A percentile compares a stretch with the other conserved stretches of the same genome.
These are phyloP conservation scores for Phytopythium cucurbitacearum DNA, from an alignment of 352 stramenopile genomes.

Conservation along the genomic window DNA sequence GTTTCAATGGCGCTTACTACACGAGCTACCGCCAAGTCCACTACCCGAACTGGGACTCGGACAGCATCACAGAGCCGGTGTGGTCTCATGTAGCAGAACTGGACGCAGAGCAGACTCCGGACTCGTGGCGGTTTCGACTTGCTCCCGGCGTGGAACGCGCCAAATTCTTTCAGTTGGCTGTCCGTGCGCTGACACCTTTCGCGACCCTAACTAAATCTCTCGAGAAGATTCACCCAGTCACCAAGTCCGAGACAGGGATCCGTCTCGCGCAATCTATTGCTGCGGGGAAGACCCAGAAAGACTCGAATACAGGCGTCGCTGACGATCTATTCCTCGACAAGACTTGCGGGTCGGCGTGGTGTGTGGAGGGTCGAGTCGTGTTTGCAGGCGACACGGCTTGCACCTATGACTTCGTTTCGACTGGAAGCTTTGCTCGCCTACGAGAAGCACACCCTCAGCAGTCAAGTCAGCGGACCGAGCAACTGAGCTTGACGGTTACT, in stretches of 20 bases:
- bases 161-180: conserved; percentile 48
- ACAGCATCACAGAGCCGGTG: neutral
- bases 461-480: neutral
- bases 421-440: conserved; percentile 38
- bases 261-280: conserved; percentile 44
- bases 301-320: conserved; percentile 4
- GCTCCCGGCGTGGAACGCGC: conserved; percentile 42
- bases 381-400: conserved; percentile 42
- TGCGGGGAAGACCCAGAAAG: conserved; percentile 21
- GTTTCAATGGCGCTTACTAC: conserved; percentile 59
- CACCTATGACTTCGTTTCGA: conserved; percentile 59
- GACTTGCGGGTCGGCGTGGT: conserved; percentile 26
- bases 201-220: conserved; percentile 36
- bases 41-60: conserved; percentile 37
- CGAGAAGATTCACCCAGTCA: conserved; percentile 34
- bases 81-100: conserved; percentile 26
- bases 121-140: conserved; percentile 44
- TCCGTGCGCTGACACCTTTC: conserved; percentile 45
- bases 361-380: conserved; percentile 42
- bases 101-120: conserved; percentile 14
- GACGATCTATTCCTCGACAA: neutral
- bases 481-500: conserved; percentile 43
- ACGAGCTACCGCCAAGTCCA: conserved; percentile 40
- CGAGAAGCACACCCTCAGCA: conserved; percentile 7
- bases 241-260: conserved; percentile 35